Evolutionary conservation across 2,329 filamentous ascomycete species (phyloP).

Genomic region (Claviceps pazoutovae): DNA sequence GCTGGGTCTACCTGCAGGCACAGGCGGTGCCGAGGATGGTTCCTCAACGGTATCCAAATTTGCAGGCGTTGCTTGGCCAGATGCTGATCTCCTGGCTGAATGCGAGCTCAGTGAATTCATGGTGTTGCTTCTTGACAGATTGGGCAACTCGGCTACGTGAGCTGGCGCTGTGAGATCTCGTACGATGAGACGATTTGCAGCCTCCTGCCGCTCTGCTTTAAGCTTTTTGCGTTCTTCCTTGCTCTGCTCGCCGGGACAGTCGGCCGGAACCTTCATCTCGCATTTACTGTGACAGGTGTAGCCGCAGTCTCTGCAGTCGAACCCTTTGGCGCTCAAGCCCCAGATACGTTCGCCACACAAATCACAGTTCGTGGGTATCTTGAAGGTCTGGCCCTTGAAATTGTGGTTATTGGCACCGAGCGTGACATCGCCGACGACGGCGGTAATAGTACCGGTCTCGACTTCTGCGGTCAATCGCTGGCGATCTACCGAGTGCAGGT

Average conservation of each 20-base stretch:
- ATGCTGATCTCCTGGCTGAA: conserved; percentile 50
- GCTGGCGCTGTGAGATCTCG: conserved; percentile 26
- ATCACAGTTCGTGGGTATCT: conserved; percentile 97
- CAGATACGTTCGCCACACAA: conserved; percentile 93
- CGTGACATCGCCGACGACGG: conserved; percentile 81
- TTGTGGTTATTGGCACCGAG: conserved; percentile 89
- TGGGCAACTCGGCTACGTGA: conserved; percentile 48
- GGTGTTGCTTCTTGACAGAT: conserved; percentile 67
- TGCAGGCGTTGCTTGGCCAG: conserved; percentile 33
- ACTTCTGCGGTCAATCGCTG: conserved; percentile 80
- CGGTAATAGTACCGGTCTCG: conserved; percentile 85
- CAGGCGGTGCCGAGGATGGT: conserved; percentile 11
- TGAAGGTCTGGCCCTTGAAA: conserved; percentile 98
- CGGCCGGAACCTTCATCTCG: conserved; percentile 94
- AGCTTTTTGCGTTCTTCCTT: conserved; percentile 95
- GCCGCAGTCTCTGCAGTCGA: conserved; percentile 89
- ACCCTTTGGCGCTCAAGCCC: conserved; percentile 91
- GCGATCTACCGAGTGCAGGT: conserved; percentile 70
- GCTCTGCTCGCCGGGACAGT: conserved; percentile 83
- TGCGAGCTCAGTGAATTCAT: conserved; percentile 84
- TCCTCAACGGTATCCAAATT: conserved; percentile 29
- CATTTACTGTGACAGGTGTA: conserved; percentile 98
- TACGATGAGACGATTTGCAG: conserved; percentile 48
- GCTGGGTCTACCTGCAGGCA: conserved; percentile 13
- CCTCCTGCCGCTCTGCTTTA: conserved; percentile 72